These are phyloP conservation scores for Dendrothele bispora DNA, from an alignment of 768 basidiomycete genomes.

Conservation along the genomic window DNA sequence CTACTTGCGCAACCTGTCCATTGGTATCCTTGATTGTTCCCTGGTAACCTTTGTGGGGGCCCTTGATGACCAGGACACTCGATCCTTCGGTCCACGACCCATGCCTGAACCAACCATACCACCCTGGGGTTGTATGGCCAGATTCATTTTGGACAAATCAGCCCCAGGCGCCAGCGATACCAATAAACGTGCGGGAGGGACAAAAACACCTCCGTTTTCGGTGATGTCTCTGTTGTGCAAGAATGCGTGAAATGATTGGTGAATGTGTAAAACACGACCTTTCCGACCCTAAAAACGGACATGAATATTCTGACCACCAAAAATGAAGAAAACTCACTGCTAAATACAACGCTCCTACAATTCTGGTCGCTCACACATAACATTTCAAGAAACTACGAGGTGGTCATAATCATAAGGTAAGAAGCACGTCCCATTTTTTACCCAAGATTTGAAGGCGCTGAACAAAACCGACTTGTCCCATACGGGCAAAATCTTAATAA, in stretches of 20 bases:
- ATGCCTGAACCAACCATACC: conserved; percentile 85
- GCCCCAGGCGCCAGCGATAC: conserved; percentile 75
- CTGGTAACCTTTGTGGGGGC: conserved; percentile 86
- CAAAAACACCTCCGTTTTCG: conserved; percentile 94
- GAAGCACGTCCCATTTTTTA: conserved; percentile 90
- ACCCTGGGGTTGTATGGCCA: conserved; percentile 63
- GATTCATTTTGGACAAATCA: conserved; percentile 93
- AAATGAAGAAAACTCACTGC: conserved; percentile 54
- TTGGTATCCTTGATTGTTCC: conserved; percentile 96
- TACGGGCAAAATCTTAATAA: conserved; percentile 95
- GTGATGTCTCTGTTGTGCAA: conserved; percentile 86
- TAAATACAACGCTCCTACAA: conserved; percentile 89
- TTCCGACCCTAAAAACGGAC: conserved; percentile 59
- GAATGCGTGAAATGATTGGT: conserved; percentile 93
- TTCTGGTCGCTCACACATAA: conserved; percentile 84
- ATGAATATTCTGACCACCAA: conserved; percentile 6
- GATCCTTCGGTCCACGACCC: conserved; percentile 78
- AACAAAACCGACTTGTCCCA: conserved; percentile 84
- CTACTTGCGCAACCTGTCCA: conserved; percentile 82
- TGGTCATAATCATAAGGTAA: conserved; percentile 79
- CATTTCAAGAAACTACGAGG: conserved; percentile 86
- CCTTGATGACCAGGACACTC: conserved; percentile 81
- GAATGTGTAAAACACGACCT: conserved; percentile 90
- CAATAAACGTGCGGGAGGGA: conserved; percentile 81
- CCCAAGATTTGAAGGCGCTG: conserved; percentile 93